Conservation (phyloP, 805 yeast genomes). For the Alloascoidea africana region DNA sequence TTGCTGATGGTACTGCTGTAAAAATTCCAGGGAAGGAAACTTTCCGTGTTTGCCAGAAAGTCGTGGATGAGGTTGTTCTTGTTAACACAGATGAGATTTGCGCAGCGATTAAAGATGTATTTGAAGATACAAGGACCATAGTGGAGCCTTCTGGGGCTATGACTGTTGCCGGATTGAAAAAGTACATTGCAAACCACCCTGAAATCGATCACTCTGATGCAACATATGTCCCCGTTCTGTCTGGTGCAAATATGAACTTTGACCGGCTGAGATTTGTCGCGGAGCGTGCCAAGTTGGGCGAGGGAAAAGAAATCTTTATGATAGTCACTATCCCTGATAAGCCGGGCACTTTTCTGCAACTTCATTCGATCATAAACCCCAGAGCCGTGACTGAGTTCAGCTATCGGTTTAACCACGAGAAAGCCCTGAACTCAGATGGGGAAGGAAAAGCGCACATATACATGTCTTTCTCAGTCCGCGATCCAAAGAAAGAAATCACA, state of each 20-base stretch:
- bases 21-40: constrained; percentile 82
- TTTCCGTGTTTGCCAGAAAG: constrained; percentile 59
- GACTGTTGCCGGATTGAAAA: constrained; percentile 87
- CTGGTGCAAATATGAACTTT: constrained; percentile 98
- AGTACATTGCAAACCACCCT: constrained; percentile 54
- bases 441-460: constrained; percentile 56
- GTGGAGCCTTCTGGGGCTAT: constrained; percentile 97
- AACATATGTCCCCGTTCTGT: constrained; percentile 70
- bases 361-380: constrained; percentile 71
- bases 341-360: constrained; percentile 77
- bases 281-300: constrained; percentile 97
- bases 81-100: constrained; percentile 88
- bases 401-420: constrained; percentile 48
- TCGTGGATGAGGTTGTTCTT: constrained; percentile 77
- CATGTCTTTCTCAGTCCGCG: constrained; percentile 69
- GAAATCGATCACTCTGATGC: constrained; percentile 55
- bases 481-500: constrained; percentile 58
- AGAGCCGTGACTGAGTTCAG: constrained; percentile 90
- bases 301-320: constrained; percentile 90
- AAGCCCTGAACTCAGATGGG: constrained; percentile 12
- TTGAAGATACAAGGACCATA: constrained; percentile 87
- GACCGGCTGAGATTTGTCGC: constrained; percentile 91
- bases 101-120: constrained; percentile 94
- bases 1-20: constrained; percentile 98
- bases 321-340: constrained; percentile 81